phyloP scores from a whole-genome alignment of 805 yeast genomes.

The Suhomyces faveliae region DNA sequence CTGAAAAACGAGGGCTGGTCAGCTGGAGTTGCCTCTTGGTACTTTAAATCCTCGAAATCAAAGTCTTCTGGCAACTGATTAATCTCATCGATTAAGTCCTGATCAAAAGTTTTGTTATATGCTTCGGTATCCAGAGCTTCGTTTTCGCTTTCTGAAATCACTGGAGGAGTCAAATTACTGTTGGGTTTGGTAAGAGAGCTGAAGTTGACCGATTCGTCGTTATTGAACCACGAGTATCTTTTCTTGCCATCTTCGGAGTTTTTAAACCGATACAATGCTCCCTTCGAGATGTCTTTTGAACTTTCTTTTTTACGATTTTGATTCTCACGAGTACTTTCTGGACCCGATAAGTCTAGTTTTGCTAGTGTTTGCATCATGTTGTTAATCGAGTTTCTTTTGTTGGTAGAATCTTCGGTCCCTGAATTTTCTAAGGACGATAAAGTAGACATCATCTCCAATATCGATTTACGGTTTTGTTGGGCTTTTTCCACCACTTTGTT shows the following conservation, averaged over 20 bases:
- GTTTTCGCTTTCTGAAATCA: background rate
- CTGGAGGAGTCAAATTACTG: background rate
- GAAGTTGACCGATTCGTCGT: slow-evolving; percentile 24
- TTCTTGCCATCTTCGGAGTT: slow-evolving; percentile 4
- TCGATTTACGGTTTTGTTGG: slow-evolving; percentile 25
- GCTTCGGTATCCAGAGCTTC: slow-evolving; percentile 7
- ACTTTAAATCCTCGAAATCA: slow-evolving; percentile 33
- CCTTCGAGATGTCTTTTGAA: background rate
- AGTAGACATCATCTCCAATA: slow-evolving; percentile 32
- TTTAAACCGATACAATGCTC: background rate
- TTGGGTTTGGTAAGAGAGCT: background rate
- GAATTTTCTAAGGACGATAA: slow-evolving; percentile 19
- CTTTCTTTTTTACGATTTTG: background rate
- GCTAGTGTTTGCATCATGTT: slow-evolving; percentile 25
- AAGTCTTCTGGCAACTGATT: slow-evolving; percentile 48
- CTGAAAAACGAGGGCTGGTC: slow-evolving; percentile 19
- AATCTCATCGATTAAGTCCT: slow-evolving; percentile 50
- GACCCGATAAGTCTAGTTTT: slow-evolving; percentile 11
- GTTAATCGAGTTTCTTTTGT: slow-evolving; percentile 20
- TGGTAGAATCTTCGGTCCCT: slow-evolving; percentile 2
- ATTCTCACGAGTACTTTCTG: background rate
- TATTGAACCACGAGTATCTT: slow-evolving; percentile 32
- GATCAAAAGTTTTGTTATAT: slow-evolving; percentile 20
- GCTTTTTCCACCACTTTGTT: slow-evolving; percentile 7
- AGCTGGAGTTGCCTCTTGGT: slow-evolving; percentile 1